These are phyloP conservation scores for Pleurotus platypus DNA, from an alignment of 768 basidiomycete species.

Conservation along the genomic window DNA sequence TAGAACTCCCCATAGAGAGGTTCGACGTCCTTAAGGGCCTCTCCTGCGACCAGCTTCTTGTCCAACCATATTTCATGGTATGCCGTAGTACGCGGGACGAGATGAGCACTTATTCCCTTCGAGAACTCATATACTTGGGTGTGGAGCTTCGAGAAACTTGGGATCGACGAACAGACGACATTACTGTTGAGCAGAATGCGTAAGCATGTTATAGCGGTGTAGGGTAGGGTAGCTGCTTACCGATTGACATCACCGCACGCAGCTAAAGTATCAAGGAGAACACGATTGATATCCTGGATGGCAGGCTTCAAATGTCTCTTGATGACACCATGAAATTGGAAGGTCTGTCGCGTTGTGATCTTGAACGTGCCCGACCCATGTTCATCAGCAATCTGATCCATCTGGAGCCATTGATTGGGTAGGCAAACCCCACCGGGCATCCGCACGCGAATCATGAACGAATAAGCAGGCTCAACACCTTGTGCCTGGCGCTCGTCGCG, in stretches of 20 bases:
- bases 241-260: conserved; percentile 98
- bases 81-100: conserved; percentile 87
- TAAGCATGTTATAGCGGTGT: background rate
- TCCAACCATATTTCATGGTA: conserved; percentile 99
- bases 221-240: conserved; percentile 31
- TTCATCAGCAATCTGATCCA: conserved; percentile 96
- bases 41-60: conserved; percentile 93
- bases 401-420: conserved; percentile 89
- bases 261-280: conserved; percentile 89
- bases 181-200: conserved; percentile 48
- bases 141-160: conserved; percentile 85
- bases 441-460: conserved; percentile 98
- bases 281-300: conserved; percentile 93
- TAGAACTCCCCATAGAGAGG: conserved; percentile 98
- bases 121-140: conserved; percentile 79
- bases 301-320: conserved; percentile 94
- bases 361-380: conserved; percentile 94
- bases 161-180: conserved; percentile 89
- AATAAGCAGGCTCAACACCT: conserved; percentile 92
- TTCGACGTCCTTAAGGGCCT: conserved; percentile 91
- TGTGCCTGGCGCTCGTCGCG: conserved; percentile 92
- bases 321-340: conserved; percentile 99
- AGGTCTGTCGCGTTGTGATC: conserved; percentile 95
- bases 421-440: conserved; percentile 95
- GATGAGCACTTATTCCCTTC: conserved; percentile 76